Conservation (phyloP, 2,329 filamentous ascomycete species). For the Geosmithia putterillii region DNA sequence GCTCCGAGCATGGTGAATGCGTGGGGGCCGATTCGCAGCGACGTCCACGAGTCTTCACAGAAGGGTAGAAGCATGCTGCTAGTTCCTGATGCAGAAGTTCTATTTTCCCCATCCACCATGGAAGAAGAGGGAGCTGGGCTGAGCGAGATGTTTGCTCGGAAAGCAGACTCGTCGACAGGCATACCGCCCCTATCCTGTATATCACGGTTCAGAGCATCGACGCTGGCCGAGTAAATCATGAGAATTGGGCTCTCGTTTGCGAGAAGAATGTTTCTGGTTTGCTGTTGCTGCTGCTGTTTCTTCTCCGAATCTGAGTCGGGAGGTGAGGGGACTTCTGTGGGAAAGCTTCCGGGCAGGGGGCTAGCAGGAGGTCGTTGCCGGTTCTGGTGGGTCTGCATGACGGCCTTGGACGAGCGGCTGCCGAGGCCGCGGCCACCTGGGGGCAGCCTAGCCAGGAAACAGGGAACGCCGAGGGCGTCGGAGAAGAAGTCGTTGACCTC, state of each 20-base stretch:
- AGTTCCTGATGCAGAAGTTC: not conserved
- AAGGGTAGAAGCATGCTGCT: slow-evolving; percentile 38
- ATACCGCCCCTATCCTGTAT: slow-evolving; percentile 54
- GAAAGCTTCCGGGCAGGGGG: slow-evolving; percentile 39
- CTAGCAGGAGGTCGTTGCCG: slow-evolving; percentile 9
- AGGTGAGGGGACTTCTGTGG: slow-evolving; percentile 34
- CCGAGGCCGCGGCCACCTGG: slow-evolving; percentile 46
- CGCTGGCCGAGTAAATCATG: slow-evolving; percentile 66
- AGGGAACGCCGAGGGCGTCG: slow-evolving; percentile 61
- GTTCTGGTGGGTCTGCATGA: slow-evolving; percentile 52
- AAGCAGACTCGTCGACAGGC: slow-evolving; percentile 59
- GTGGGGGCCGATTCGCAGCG: slow-evolving; percentile 51
- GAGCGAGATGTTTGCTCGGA: slow-evolving; percentile 81
- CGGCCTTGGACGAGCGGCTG: slow-evolving; percentile 59
- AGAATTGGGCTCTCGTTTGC: slow-evolving; percentile 94
- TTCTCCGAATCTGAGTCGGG: slow-evolving; percentile 44
- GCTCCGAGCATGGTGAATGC: slow-evolving; percentile 64
- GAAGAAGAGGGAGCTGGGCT: slow-evolving; percentile 4
- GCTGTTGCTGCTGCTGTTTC: slow-evolving; percentile 7
- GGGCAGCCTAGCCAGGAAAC: slow-evolving; percentile 74
- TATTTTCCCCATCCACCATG: not conserved
- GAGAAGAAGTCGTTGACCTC: slow-evolving; percentile 69
- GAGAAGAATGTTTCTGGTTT: slow-evolving; percentile 51
- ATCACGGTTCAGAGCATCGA: slow-evolving; percentile 62
- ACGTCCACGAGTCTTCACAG: slow-evolving; percentile 68